A percentile compares a stretch with the other conserved stretches of the same genome.
Evolutionary conservation across 805 yeast species (phyloP).

Genomic region (Hanseniaspora vineae): DNA sequence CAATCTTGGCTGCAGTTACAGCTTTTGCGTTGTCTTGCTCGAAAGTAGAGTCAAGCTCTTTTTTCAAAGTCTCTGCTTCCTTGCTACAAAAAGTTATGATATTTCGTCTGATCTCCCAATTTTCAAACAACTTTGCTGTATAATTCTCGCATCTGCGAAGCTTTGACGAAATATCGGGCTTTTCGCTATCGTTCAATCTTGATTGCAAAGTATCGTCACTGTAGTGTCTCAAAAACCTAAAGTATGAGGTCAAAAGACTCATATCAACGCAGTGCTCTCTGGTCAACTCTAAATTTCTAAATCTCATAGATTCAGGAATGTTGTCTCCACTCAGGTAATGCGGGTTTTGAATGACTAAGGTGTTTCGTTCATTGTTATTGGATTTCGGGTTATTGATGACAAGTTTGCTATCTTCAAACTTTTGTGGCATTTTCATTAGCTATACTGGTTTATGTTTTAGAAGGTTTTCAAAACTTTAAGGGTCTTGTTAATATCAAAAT

Average conservation of each 20-base stretch:
- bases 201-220: slow-evolving; percentile 36
- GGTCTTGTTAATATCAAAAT: too few species aligned
- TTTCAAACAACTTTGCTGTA: slow-evolving; percentile 28
- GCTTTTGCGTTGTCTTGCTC: slow-evolving; percentile 12
- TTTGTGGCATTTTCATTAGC: too few species aligned
- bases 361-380: background rate
- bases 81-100: slow-evolving; percentile 31
- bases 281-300: slow-evolving; percentile 12
- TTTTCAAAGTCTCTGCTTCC: slow-evolving; percentile 20
- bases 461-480: too few species aligned
- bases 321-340: background rate
- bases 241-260: slow-evolving; percentile 19
- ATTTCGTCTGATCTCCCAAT: slow-evolving; percentile 32
- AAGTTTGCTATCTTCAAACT: too few species aligned
- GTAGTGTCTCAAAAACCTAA: slow-evolving; percentile 18
- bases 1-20: slow-evolving; percentile 25
- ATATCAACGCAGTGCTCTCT: slow-evolving; percentile 21
- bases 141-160: slow-evolving; percentile 24
- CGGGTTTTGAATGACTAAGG: background rate
- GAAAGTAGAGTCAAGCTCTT: slow-evolving; percentile 19
- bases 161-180: slow-evolving; percentile 12
- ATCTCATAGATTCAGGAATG: background rate
- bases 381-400: too few species aligned
- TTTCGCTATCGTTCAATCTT: slow-evolving; percentile 28
- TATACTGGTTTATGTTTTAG: too few species aligned